These are phyloP conservation scores for Plasmodium berghei DNA, from an alignment of 169 alveolate genomes.

Conservation along the genomic window DNA sequence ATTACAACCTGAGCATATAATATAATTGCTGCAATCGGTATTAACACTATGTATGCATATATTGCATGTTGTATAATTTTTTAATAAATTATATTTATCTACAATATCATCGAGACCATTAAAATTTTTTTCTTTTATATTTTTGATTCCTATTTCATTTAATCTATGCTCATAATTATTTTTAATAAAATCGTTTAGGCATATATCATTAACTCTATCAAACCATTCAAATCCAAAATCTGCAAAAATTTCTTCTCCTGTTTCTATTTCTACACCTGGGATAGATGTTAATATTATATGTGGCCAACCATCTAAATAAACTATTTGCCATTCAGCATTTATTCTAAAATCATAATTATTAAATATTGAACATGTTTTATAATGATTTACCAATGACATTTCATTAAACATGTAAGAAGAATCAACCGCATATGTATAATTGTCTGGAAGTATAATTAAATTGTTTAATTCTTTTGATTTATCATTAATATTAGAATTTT, in stretches of 20 bases:
- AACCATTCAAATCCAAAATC: slow-evolving; percentile 94
- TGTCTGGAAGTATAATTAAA: slow-evolving; percentile 87
- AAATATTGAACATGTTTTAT: slow-evolving; percentile 85
- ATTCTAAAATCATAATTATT: slow-evolving; percentile 87
- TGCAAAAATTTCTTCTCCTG: slow-evolving; percentile 94
- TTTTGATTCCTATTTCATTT: slow-evolving; percentile 23
- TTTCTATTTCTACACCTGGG: slow-evolving; percentile 85
- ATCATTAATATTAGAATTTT: neutral
- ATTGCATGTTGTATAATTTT: slow-evolving; percentile 66
- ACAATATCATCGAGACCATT: slow-evolving; percentile 61
- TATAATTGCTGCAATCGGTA: slow-evolving; percentile 26
- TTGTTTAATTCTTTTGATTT: slow-evolving; percentile 72
- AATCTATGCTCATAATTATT: slow-evolving; percentile 48
- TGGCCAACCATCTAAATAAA: slow-evolving; percentile 92
- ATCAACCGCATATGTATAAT: slow-evolving; percentile 89
- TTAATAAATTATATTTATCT: slow-evolving; percentile 65
- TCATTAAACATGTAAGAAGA: slow-evolving; percentile 91
- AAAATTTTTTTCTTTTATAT: slow-evolving; percentile 16
- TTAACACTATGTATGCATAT: slow-evolving; percentile 66
- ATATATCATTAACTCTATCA: slow-evolving; percentile 87
- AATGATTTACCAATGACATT: slow-evolving; percentile 92
- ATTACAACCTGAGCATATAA: slow-evolving; percentile 72
- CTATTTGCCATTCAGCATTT: slow-evolving; percentile 93
- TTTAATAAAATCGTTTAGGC: slow-evolving; percentile 55
- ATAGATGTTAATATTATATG: slow-evolving; percentile 89